These are phyloP conservation scores for Russula compacta DNA, from an alignment of 768 basidiomycete genomes.

Conservation along the genomic window DNA sequence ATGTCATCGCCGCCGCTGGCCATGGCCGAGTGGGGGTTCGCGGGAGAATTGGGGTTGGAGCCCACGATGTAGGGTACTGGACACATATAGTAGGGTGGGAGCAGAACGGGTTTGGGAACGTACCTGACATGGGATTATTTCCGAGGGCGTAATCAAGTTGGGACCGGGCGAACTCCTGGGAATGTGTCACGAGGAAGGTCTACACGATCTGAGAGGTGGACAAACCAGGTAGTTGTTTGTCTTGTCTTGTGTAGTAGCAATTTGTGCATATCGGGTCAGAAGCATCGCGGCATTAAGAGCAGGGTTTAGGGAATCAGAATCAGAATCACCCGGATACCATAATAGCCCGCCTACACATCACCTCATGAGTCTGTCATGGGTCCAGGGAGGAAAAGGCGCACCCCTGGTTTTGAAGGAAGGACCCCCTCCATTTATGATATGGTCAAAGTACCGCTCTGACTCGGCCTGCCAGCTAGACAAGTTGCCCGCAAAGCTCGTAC, in stretches of 20 bases:
- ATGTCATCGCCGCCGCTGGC: conserved; percentile 77
- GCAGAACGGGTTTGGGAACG: conserved; percentile 15
- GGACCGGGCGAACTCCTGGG: conserved; percentile 58
- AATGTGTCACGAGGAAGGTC: conserved; percentile 3
- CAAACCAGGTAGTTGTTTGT: conserved; percentile 51
- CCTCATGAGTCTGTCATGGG: neutral
- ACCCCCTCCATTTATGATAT: conserved; percentile 49
- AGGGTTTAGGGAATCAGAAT: conserved; percentile 72
- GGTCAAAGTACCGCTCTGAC: conserved; percentile 71
- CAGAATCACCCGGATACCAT: conserved; percentile 77
- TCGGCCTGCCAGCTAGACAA: conserved; percentile 56
- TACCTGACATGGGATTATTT: conserved; percentile 83
- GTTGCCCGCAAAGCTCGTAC: conserved; percentile 42
- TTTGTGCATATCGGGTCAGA: conserved; percentile 62
- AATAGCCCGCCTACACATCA: conserved; percentile 57
- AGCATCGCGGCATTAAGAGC: conserved; percentile 85
- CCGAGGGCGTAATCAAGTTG: conserved; percentile 82
- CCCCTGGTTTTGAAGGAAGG: conserved; percentile 53
- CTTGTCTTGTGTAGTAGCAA: conserved; percentile 56
- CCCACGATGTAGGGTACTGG: conserved; percentile 82
- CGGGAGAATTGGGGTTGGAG: conserved; percentile 79
- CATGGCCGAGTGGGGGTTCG: conserved; percentile 85
- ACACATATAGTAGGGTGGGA: neutral
- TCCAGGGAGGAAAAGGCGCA: conserved; percentile 24
- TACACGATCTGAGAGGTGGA: neutral